Conservation (phyloP, 495 filamentous ascomycete genomes). For the Xylaria scruposa region DNA sequence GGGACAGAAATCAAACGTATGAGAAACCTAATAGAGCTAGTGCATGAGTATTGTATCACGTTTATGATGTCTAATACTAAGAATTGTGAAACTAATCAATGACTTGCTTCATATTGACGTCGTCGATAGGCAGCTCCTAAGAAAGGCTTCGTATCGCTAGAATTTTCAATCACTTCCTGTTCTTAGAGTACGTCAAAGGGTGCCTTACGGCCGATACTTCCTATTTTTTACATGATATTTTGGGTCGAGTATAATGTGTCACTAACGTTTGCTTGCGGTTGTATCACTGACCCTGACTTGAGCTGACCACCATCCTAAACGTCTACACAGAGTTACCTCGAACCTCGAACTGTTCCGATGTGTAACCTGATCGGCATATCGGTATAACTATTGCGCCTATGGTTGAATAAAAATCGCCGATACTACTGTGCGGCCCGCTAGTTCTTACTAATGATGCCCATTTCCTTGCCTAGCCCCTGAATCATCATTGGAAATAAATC, state of each 20-base stretch:
- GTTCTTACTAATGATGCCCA: constrained; percentile 12
- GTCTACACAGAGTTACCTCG: constrained; percentile 4
- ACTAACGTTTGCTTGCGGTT: not conserved
- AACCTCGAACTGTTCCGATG: not conserved
- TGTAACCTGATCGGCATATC: constrained; percentile 11
- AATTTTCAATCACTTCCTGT: not conserved
- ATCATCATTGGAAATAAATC: not conserved
- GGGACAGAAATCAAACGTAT: not conserved
- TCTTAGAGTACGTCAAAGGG: not conserved
- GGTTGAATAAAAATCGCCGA: constrained; percentile 14
- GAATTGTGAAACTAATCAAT: not conserved
- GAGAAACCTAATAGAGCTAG: not conserved
- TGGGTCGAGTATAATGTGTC: not conserved
- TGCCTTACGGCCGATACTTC: not conserved
- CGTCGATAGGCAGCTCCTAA: too few species aligned
- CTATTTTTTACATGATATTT: not conserved
- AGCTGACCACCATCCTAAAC: constrained; percentile 12
- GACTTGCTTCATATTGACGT: not conserved
- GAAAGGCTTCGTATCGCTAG: not conserved
- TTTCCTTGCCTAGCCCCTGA: constrained; percentile 4
- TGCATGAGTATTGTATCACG: too few species aligned
- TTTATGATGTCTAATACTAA: not conserved
- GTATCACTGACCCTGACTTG: not conserved
- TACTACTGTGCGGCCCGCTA: constrained; percentile 7
- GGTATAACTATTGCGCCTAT: constrained; percentile 1